Base-by-base conservation (phyloP, 106 monocot genomes). In the Acorus gramineus region DNA sequence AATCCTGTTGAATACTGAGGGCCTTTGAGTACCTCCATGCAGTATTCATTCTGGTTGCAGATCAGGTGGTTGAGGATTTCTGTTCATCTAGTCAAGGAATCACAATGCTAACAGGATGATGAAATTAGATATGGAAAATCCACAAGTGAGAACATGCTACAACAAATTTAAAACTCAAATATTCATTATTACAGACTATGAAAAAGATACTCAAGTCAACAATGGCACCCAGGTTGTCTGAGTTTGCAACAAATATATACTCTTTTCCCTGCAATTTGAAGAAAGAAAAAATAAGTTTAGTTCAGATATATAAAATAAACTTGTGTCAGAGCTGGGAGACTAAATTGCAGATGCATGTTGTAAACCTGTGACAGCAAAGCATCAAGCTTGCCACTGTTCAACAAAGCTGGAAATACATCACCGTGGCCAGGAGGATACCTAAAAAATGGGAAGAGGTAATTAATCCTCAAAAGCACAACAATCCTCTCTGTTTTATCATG, bases 171-270 rank as follows among this genome's bases (percentile, higher is more conserved):
- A 28, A 28, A 28, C 28, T 28, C 28, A 28, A 28, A 14, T 11
- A 4, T 11, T 14, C 52, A 3, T 7, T 11, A 63, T 55, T 10
- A 7, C n/a, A 55, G 11, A 10, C 11, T 55, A 55, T n/a, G 11
- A 13, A 8, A 4, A 55, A 52, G 65, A 42, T 52, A 52, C 65
- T 65, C 14, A 53, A 51, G 49, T 65, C 65, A 51, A 65, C 65
- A 65, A 65, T 65, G 6, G 65, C 65, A 9, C 65, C 65, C 65
- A 65, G 52, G 42, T 65, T 65, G 52, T 65, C 50, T 2, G 52
- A 50, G 43, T 65, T 65, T n/a, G 65, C 65, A 52, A 65, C 43
- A 53, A 65, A 65, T 12, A 53, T 52, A 43, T 65, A 65, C 50
- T 65, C 65, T 8, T 65, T 65, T 46, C 65, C 65, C 65, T 65